Base-by-base conservation (phyloP, 2,329 filamentous ascomycete species). In the Ceratocystiopsis brevicomis region DNA sequence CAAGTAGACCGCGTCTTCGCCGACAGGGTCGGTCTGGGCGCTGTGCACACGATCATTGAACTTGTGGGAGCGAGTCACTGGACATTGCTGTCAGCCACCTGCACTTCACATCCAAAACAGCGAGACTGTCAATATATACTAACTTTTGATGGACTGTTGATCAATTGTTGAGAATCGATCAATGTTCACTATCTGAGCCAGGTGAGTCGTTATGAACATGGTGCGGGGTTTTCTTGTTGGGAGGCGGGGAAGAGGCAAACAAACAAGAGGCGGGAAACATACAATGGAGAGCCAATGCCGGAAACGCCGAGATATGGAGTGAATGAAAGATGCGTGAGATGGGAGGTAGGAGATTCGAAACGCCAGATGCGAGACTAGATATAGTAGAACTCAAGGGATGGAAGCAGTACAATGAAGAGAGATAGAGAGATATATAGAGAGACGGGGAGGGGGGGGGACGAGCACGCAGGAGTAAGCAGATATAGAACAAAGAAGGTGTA, bases 51-150 rank as follows among this genome's bases (percentile, higher is more conserved):
- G 87, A 64, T 93, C 85, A 66, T 86, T 93, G 68, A 71, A 75
- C 71, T 96, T 98, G 76, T 88, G 84, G 51, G 88, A 92, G 61
- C 90, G 88, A 68, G 90, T 95, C 88, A 98, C 87, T 94, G 53
- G 12, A 21, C 21, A 30, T 30, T 30, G 25, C 25, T 30, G 25
- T 30, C 6, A 30, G 25, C 8, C 25, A 6, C 10, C 25, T 30
- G 25, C 8, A 8, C 8, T 30, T 30, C 10, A 11, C 6, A 30
- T 10, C 10, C 25, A 30, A 10, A 30, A 2, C 21, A n/a, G 21
- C 21, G 8, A 21, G 21, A 8, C 8, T 36, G 49, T 39, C 6
- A 35, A 32, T 15, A 14, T 34, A 36, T 37, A 44, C 44, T 45
- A 37, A 44, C 41, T 44, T 17, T 33, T 44, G 35, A 32, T 30